Conservation (phyloP, 257 asterid species). For the Henckelia pumila region DNA sequence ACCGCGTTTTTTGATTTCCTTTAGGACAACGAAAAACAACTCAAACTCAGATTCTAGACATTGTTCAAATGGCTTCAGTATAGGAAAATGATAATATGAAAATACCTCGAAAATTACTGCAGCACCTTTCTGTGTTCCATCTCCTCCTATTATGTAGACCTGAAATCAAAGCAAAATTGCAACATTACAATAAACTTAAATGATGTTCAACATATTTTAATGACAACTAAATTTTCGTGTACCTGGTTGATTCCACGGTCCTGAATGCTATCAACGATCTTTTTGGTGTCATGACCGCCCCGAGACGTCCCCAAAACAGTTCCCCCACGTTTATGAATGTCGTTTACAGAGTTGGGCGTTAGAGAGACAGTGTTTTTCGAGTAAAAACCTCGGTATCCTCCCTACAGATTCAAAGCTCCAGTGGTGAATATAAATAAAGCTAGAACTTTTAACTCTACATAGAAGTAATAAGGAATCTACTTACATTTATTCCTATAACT, state of each 20-base stretch:
- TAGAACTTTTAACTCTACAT: not conserved
- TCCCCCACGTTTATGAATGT: slow-evolving; percentile 93
- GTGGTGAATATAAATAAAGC: not conserved
- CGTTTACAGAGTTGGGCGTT: slow-evolving; percentile 68
- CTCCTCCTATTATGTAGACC: slow-evolving; percentile 96
- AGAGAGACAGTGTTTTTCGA: slow-evolving; percentile 64
- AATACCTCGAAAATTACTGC: slow-evolving; percentile 84
- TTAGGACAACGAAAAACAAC: slow-evolving; percentile 15
- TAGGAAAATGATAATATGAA: not conserved
- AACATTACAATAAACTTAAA: not conserved
- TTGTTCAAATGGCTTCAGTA: not conserved
- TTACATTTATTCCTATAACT: slow-evolving; percentile 81
- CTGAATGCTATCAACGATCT: slow-evolving; percentile 91
- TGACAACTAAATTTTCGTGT: not conserved
- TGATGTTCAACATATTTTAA: not conserved
- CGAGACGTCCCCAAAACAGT: slow-evolving; percentile 83
- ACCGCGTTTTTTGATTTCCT: slow-evolving; percentile 86
- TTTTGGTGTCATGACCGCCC: slow-evolving; percentile 75
- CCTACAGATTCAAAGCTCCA: slow-evolving; percentile 43
- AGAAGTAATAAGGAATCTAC: slow-evolving; percentile 22
- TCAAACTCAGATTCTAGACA: not conserved
- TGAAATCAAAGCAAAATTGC: slow-evolving; percentile 22
- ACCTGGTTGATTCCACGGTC: slow-evolving; percentile 96
- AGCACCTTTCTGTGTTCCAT: slow-evolving; percentile 94
- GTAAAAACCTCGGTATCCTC: slow-evolving; percentile 85